Evolutionary conservation across 108 stramenopile species (phyloP).

Genomic region (Cafeteria roenbergensis): DNA sequence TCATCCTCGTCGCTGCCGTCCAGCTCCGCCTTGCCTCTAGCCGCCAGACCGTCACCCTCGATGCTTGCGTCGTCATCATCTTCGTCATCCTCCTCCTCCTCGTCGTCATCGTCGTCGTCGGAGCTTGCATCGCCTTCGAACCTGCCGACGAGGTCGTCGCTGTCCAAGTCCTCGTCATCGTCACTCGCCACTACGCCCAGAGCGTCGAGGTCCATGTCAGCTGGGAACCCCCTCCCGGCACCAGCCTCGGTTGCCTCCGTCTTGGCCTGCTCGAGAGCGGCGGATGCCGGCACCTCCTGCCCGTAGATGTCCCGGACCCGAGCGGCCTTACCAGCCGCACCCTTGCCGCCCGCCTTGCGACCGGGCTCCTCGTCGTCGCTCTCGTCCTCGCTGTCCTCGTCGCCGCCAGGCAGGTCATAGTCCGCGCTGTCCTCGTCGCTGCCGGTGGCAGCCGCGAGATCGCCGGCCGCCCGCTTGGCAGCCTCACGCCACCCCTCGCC

Average conservation of each 20-base stretch:
- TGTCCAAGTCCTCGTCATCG: background rate
- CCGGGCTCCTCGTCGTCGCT: background rate
- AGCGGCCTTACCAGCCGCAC: no score
- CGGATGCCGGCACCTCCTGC: no score
- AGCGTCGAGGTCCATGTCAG: background rate
- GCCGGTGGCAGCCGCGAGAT: background rate
- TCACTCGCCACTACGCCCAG: background rate
- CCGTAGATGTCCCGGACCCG: no score
- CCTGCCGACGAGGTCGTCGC: background rate
- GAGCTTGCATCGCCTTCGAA: background rate
- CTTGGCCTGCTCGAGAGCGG: no score
- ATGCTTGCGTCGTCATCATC: background rate
- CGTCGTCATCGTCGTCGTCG: slow-evolving; percentile 9
- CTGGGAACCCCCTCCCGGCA: no score
- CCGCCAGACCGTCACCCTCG: background rate
- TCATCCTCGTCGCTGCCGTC: background rate
- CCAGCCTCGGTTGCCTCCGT: background rate
- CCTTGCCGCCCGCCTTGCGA: background rate
- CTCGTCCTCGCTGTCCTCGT: background rate
- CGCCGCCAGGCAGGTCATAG: background rate
- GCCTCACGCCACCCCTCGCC: background rate
- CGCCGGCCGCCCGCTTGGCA: no score
- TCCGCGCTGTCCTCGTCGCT: background rate
- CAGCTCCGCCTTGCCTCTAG: background rate
- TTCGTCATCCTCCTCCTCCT: slow-evolving; percentile 12